A percentile compares a stretch with the other conserved stretches of the same genome.
phyloP scores from a whole-genome alignment of 1,139 yeast species.

The Spencermartinsiella ligniputridi region DNA sequence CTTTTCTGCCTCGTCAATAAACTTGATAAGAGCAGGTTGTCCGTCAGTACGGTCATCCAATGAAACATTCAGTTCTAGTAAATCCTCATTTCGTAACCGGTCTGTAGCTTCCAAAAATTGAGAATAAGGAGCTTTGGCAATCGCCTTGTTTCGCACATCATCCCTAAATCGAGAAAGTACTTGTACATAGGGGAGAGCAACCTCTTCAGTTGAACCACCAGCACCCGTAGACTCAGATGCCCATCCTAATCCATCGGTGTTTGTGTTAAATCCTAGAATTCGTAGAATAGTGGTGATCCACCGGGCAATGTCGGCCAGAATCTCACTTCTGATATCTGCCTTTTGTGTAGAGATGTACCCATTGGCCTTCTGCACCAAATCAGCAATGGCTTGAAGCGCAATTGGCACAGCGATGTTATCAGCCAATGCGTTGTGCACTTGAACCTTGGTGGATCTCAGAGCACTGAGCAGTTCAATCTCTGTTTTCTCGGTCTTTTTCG shows the following conservation, averaged over 20 bases:
- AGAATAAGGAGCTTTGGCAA: conserved; percentile 50
- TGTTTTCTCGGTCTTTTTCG: conserved; percentile 45
- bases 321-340: conserved; percentile 56
- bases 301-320: conserved; percentile 55
- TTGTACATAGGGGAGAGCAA: conserved; percentile 73
- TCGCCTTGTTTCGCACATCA: conserved; percentile 67
- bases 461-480: conserved; percentile 57
- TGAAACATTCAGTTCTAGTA: conserved; percentile 72
- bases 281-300: conserved; percentile 69
- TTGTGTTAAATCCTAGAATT: conserved; percentile 69
- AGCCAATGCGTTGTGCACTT: conserved; percentile 73
- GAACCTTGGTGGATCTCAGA: conserved; percentile 51
- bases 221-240: conserved; percentile 14
- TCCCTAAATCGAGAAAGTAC: conserved; percentile 79
- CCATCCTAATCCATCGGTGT: conserved; percentile 81
- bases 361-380: conserved; percentile 66
- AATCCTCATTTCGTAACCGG: conserved; percentile 54
- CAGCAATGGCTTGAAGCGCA: conserved; percentile 61
- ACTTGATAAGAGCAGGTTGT: conserved; percentile 72
- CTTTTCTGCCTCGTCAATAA: conserved; percentile 65
- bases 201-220: conserved; percentile 47
- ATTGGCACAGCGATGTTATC: conserved; percentile 81
- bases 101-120: conserved; percentile 61
- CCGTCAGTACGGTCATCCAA: conserved; percentile 85
- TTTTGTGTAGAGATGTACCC: conserved; percentile 57